phyloP scores from a whole-genome alignment of 2,329 filamentous ascomycete species.

The Aspergillus pseudoviridinutans region DNA sequence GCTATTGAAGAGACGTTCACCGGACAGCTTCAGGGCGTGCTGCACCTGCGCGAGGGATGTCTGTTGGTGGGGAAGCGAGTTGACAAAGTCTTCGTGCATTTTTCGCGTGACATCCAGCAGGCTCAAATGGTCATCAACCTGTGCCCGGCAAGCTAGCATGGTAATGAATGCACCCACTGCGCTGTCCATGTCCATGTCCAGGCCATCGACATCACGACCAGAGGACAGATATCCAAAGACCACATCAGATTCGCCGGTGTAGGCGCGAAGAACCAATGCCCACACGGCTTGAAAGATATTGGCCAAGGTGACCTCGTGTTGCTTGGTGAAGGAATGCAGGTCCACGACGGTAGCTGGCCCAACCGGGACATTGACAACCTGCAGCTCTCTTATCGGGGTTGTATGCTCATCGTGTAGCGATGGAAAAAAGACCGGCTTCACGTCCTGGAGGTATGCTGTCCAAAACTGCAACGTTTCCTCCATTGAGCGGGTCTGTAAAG shows the following conservation, averaged over 20 bases:
- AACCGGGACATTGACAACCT: neutral
- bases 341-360: neutral
- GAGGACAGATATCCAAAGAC: conserved; percentile 7
- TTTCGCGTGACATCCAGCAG: neutral
- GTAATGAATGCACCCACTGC: conserved; percentile 8
- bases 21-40: conserved; percentile 5
- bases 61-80: conserved; percentile 8
- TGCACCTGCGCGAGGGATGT: conserved; percentile 6
- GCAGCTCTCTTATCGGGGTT: neutral
- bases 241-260: conserved; percentile 4
- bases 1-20: conserved; percentile 10
- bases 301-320: conserved; percentile 7
- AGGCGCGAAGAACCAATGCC: conserved; percentile 5
- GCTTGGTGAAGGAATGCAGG: neutral
- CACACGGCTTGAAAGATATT: conserved; percentile 8
- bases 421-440: neutral
- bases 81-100: conserved; percentile 6
- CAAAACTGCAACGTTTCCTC: neutral
- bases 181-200: conserved; percentile 1
- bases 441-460: neutral
- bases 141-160: conserved; percentile 5
- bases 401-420: neutral
- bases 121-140: neutral
- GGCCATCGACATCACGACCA: conserved; percentile 3
- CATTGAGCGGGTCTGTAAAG: neutral